Base-by-base conservation (phyloP, 306 rosid species). In the Vigna nakashimae region DNA sequence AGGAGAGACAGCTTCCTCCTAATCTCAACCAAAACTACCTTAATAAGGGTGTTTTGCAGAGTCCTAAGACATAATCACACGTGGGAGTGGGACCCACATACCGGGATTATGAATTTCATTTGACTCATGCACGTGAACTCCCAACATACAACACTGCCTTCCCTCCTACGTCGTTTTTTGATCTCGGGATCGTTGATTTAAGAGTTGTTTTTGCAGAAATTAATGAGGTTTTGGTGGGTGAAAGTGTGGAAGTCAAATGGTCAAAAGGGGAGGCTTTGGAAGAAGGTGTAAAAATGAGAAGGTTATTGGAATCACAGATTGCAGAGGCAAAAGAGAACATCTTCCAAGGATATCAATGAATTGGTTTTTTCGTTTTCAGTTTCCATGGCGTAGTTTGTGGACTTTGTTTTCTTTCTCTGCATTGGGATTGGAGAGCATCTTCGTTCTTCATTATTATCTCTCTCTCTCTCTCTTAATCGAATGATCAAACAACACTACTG, bases 381-480 rank as follows among this genome's bases (percentile, higher is more conserved):
- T 89, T 71, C 80, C 58, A 83, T 63, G 77, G 60, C 91, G 22
- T 79, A 55, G 57, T 83, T 38, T 48, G 22, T 34, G 92, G 86
- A 82, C 59, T 81, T 55, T 62, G 83, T 60, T 59, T 55, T 62
- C 83, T 60, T 59, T 51, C 79, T 82, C 64, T 85, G 81, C 84
- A 75, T 84, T 59, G 91, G 88, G 85, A 89, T 83, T 67, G 66
- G 26, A 32, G 65, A 38, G 70, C 80, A 74, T 74, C 83, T 73
- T 32, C 69, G 2, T 18, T 6, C 43, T 38, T 75, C 57, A 12
- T 67, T 76, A 13, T 53, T 5, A 51, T 30, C 5, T 30, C 34
- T 30, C 34, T 30, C 32, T 30, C 32, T 30, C 32, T 18, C 17
- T 75, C 38, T 52, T 40, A 10, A 40, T 40, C 45, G 9, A 1